Evolutionary conservation across 495 filamentous ascomycete genomes (phyloP).

Genomic region (Aspergillus ellipticus): DNA sequence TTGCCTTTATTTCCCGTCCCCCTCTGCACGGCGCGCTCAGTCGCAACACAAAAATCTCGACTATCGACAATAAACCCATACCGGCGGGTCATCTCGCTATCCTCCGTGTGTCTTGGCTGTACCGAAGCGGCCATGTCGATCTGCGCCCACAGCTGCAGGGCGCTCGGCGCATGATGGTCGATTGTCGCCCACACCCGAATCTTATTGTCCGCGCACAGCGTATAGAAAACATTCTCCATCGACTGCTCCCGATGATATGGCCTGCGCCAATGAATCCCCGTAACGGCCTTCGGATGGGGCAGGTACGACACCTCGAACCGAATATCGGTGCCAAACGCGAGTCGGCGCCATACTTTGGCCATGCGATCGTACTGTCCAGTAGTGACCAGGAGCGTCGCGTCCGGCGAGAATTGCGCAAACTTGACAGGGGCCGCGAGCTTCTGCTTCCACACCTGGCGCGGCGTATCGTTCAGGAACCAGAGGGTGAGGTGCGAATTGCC

Average conservation of each 20-base stretch:
- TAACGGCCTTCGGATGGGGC: slow-evolving; percentile 74
- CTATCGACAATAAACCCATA: slow-evolving; percentile 85
- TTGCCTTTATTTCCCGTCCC: slow-evolving; percentile 57
- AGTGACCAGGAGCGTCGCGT: slow-evolving; percentile 80
- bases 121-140: slow-evolving; percentile 76
- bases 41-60: slow-evolving; percentile 71
- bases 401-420: slow-evolving; percentile 77
- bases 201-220: slow-evolving; percentile 78
- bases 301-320: slow-evolving; percentile 91
- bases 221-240: slow-evolving; percentile 88
- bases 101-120: slow-evolving; percentile 48
- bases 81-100: slow-evolving; percentile 37
- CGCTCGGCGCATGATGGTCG: slow-evolving; percentile 67
- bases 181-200: slow-evolving; percentile 80
- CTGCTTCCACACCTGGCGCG: slow-evolving; percentile 67
- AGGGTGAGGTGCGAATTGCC: slow-evolving; percentile 69
- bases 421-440: slow-evolving; percentile 67
- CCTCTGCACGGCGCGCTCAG: slow-evolving; percentile 69
- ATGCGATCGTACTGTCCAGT: slow-evolving; percentile 76
- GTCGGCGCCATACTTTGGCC: slow-evolving; percentile 87
- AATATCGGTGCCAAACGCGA: slow-evolving; percentile 79
- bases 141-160: slow-evolving; percentile 75
- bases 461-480: slow-evolving; percentile 52
- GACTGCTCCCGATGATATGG: slow-evolving; percentile 72
- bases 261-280: slow-evolving; percentile 78